phyloP scores from a whole-genome alignment of 2,329 filamentous ascomycete genomes.

The Aspergillus vadensis region DNA sequence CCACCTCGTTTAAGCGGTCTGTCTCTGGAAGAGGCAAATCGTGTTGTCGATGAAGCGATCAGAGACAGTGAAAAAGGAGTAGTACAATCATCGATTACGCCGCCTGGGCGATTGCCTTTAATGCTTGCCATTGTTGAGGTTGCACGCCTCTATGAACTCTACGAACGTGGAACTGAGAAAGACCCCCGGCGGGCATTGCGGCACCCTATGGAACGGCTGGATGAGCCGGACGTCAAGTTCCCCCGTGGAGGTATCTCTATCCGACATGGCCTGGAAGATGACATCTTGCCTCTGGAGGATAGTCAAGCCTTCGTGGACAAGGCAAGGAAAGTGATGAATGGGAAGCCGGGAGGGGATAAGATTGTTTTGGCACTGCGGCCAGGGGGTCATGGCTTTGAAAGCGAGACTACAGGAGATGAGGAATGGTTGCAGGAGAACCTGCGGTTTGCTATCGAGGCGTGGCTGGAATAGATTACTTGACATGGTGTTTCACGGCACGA shows the following conservation, averaged over 20 bases:
- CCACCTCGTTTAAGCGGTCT: slow-evolving; percentile 6
- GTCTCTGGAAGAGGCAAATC: background rate
- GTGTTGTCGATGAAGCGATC: background rate
- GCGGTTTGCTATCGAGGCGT: slow-evolving; percentile 26
- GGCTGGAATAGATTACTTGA: slow-evolving; percentile 24
- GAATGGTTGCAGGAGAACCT: slow-evolving; percentile 34
- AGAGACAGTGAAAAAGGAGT: background rate
- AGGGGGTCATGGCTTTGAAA: slow-evolving; percentile 44
- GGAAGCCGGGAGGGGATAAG: slow-evolving; percentile 24
- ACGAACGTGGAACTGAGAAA: slow-evolving; percentile 21
- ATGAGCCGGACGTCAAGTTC: slow-evolving; percentile 24
- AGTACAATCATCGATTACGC: slow-evolving; percentile 15
- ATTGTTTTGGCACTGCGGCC: slow-evolving; percentile 30
- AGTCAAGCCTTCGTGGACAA: slow-evolving; percentile 32
- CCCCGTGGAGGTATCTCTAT: slow-evolving; percentile 36
- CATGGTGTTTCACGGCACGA: background rate
- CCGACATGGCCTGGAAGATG: slow-evolving; percentile 40
- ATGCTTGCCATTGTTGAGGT: slow-evolving; percentile 24
- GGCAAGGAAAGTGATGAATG: slow-evolving; percentile 26
- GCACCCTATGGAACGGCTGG: slow-evolving; percentile 35
- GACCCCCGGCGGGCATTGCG: slow-evolving; percentile 16
- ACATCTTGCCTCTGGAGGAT: slow-evolving; percentile 30
- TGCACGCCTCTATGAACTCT: slow-evolving; percentile 21
- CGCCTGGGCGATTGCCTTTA: slow-evolving; percentile 17
- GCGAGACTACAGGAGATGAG: slow-evolving; percentile 22